These are phyloP conservation scores for Ganoderma sp. DNA, from an alignment of 1,284 basidiomycete species.

Conservation along the genomic window DNA sequence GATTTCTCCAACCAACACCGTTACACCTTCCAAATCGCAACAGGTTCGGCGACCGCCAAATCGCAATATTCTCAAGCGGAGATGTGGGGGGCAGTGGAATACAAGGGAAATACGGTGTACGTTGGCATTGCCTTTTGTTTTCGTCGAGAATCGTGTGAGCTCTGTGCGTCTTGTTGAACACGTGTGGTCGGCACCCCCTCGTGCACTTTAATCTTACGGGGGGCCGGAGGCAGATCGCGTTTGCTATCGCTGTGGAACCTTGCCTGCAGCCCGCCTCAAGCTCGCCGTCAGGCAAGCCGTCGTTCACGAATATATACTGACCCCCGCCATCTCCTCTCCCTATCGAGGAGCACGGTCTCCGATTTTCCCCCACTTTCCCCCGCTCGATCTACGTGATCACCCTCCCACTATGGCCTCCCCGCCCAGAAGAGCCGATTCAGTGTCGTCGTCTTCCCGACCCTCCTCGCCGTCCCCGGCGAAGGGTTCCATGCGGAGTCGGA, in stretches of 20 bases:
- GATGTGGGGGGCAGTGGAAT: constrained; percentile 1
- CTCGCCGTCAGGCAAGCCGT: constrained; percentile 37
- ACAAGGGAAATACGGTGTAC: constrained; percentile 1
- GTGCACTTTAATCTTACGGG: constrained; percentile 25
- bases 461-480: constrained; percentile 35
- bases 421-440: constrained; percentile 26
- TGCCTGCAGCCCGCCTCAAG: constrained; percentile 38
- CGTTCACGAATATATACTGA: constrained; percentile 36
- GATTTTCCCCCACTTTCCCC: constrained; percentile 11
- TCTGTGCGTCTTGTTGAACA: constrained; percentile 31
- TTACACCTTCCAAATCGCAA: not conserved
- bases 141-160: constrained; percentile 15
- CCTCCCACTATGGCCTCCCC: constrained; percentile 32
- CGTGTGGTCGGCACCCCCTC: constrained; percentile 35
- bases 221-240: constrained; percentile 31
- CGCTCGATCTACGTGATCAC: constrained; percentile 25
- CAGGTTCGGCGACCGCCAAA: not conserved
- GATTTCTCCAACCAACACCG: not conserved
- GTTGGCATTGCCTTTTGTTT: constrained; percentile 18
- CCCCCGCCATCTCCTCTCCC: constrained; percentile 23
- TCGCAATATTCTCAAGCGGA: not conserved
- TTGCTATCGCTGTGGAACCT: constrained; percentile 28
- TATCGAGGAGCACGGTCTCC: constrained; percentile 30
- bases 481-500: constrained; percentile 41
- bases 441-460: constrained; percentile 20